Evolutionary conservation across 208 protist species (phyloP), one percentile per base, ranked within the genome.

Genomic region (Acanthamoeba castellanii): DNA sequence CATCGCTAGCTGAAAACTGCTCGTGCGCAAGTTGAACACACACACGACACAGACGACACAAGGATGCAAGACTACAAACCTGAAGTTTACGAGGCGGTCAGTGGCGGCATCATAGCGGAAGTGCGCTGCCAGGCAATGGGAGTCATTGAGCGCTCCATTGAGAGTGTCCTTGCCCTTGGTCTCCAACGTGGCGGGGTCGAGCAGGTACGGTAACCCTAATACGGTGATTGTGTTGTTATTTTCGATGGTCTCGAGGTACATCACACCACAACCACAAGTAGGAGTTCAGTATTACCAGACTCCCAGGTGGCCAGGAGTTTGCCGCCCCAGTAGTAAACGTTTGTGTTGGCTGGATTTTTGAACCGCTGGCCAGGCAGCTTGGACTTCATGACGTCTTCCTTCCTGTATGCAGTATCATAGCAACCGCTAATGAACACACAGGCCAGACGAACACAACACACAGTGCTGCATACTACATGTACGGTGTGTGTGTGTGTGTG

Each of bases 311-410:
- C 82, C 18, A 96, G 81, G 27, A 96, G 42, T 42, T 96, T 96
- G 14, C 78, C 92, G 11, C 95, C 95, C 95, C 95, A 96, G 34
- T 84, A 95, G 45, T 95, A 96, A 30, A 91, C 92, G 78, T 96
- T 96, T 13, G 95, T 96, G 92, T 96, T 93, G 32, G 95, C 84
- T 11, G 95, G 95, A 47, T 96, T 94, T 22, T 94, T 76, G 50
- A 74, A 96, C 34, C 57, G 11, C 55, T 95, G 88, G 3, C 32
- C 32, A 5, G 37, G 42, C 47, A 57, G 30, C 37, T 88, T 52
- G 6, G 20, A 32, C 37, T 55, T 68, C 2, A 1, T 92, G 20
- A 50, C 20, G 59, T 76, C 55, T 55, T 92, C 61, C 59, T 0
- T n/a, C 30, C 81, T 52, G 13, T 74, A 87, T 27, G 18, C 20